Percentiles rank a stretch among this genome's conserved stretches.
These are phyloP conservation scores for Adansonia rubrostipa DNA, from an alignment of 441 rosid genomes.

Conservation along the genomic window DNA sequence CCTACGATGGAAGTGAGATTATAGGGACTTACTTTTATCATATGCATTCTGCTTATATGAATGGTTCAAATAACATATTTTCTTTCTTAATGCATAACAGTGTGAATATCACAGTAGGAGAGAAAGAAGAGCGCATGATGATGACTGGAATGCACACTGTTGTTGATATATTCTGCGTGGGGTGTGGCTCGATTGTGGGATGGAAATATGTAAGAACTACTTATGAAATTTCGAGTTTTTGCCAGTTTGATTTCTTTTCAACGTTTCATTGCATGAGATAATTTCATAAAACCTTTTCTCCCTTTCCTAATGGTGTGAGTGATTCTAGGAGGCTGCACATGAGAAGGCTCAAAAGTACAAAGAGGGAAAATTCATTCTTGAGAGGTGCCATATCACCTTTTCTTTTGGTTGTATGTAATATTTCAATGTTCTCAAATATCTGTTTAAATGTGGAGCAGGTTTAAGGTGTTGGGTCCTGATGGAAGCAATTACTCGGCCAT, in stretches of 20 bases:
- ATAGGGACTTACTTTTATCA: neutral
- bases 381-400: slow-evolving; percentile 51
- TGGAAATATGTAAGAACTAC: slow-evolving; percentile 80
- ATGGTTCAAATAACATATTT: slow-evolving; percentile 24
- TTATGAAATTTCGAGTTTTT: neutral
- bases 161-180: slow-evolving; percentile 77
- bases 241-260: neutral
- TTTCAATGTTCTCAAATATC: slow-evolving; percentile 20
- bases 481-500: slow-evolving; percentile 27
- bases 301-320: neutral
- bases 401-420: neutral
- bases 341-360: slow-evolving; percentile 72
- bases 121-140: slow-evolving; percentile 70
- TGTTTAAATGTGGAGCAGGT: slow-evolving; percentile 49
- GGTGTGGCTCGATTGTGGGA: slow-evolving; percentile 82
- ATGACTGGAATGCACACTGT: slow-evolving; percentile 81
- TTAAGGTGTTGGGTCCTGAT: slow-evolving; percentile 50
- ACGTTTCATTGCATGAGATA: neutral
- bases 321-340: slow-evolving; percentile 61
- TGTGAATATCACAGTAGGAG: slow-evolving; percentile 66
- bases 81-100: slow-evolving; percentile 40
- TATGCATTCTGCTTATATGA: neutral
- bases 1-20: neutral
- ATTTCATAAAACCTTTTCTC: neutral
- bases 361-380: slow-evolving; percentile 82